phyloP scores from a whole-genome alignment of 2,329 filamentous ascomycete species.

The Epichloe aotearoae region DNA sequence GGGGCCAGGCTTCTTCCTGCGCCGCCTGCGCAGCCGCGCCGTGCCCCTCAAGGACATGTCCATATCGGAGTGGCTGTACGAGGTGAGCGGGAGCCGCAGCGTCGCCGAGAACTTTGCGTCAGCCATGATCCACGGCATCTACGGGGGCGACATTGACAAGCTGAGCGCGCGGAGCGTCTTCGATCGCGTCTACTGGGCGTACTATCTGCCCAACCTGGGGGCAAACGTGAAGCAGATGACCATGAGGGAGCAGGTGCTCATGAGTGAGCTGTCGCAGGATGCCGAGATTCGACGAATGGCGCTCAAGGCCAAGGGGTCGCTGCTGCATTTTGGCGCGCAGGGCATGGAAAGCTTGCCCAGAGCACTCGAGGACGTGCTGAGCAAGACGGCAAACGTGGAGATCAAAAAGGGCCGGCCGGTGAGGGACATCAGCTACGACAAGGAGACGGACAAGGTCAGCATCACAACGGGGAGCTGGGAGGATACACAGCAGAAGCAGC shows the following conservation, averaged over 20 bases:
- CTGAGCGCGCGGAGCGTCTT: conserved; percentile 56
- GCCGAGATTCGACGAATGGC: conserved; percentile 19
- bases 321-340: conserved; percentile 26
- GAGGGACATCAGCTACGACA: conserved; percentile 28
- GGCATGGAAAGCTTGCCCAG: conserved; percentile 52
- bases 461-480: conserved; percentile 8
- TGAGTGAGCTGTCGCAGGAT: conserved; percentile 17
- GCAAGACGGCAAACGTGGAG: conserved; percentile 42
- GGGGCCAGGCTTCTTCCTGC: conserved; percentile 13
- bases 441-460: conserved; percentile 23
- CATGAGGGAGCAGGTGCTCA: conserved; percentile 15
- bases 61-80: conserved; percentile 23
- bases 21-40: conserved; percentile 9
- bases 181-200: conserved; percentile 18
- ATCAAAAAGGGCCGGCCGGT: conserved; percentile 40
- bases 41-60: conserved; percentile 19
- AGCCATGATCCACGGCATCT: conserved; percentile 73
- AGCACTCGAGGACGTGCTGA: conserved; percentile 38
- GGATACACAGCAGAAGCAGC: not conserved
- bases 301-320: conserved; percentile 15
- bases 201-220: conserved; percentile 14
- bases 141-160: conserved; percentile 75
- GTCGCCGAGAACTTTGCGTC: conserved; percentile 63
- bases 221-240: conserved; percentile 31
- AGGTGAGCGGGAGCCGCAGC: conserved; percentile 15